phyloP scores from a whole-genome alignment of 2,329 filamentous ascomycete genomes.

The Emergomyces orientalis region DNA sequence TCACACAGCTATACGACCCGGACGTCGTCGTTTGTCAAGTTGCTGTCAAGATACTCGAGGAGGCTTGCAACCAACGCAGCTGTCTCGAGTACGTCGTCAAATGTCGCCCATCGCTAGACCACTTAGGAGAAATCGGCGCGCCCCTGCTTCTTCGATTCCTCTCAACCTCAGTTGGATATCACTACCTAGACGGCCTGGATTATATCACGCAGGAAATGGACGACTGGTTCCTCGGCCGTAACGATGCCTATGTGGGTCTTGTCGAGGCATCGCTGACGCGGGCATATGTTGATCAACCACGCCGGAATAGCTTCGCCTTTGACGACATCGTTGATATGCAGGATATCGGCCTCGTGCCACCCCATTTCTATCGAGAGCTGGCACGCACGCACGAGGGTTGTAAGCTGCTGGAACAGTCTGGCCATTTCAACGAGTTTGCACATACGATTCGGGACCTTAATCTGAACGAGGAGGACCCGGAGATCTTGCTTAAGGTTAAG shows the following conservation, averaged over 20 bases:
- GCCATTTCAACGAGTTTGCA: conserved; percentile 91
- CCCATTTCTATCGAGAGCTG: conserved; percentile 93
- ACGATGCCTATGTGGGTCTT: conserved; percentile 88
- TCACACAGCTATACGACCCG: conserved; percentile 96
- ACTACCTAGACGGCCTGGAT: conserved; percentile 91
- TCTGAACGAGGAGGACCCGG: conserved; percentile 72
- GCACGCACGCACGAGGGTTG: conserved; percentile 90
- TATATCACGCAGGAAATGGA: conserved; percentile 99
- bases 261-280: conserved; percentile 93
- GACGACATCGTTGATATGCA: conserved; percentile 51
- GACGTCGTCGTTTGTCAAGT: conserved; percentile 95
- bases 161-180: conserved; percentile 92
- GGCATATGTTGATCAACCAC: conserved; percentile 55
- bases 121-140: conserved; percentile 92
- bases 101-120: conserved; percentile 86
- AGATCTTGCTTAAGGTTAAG: conserved; percentile 87
- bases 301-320: conserved; percentile 42
- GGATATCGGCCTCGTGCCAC: conserved; percentile 60
- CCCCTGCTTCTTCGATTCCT: conserved; percentile 85
- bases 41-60: conserved; percentile 93
- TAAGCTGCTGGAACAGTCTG: conserved; percentile 78
- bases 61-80: conserved; percentile 85
- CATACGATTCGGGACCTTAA: conserved; percentile 79
- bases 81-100: conserved; percentile 95
- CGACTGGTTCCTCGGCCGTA: conserved; percentile 95